Base-by-base conservation (phyloP, 2,329 filamentous ascomycete species). In the Colletotrichum sp. region DNA sequence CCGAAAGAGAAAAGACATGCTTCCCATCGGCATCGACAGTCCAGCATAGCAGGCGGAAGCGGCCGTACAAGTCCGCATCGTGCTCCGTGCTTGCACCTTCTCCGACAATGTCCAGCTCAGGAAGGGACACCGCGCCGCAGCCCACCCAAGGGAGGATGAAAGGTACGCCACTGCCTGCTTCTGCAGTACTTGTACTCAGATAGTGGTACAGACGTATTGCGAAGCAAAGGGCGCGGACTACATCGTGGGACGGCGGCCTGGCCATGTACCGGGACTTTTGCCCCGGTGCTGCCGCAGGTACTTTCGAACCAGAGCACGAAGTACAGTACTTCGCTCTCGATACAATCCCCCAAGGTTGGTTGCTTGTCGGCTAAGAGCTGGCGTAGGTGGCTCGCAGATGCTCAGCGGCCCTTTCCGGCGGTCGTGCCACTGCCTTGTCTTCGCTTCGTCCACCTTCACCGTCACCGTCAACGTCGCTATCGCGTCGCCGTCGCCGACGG, bases 401-500 rank as follows among this genome's bases (percentile, higher is more conserved):
- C 48, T 55, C 43, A 70, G 61, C 69, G 73, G 73, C 62, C 62
- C 38, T 43, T 72, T 72, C 73, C 69, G 73, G 38, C 43, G 30
- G 72, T 55, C 38, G 32, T 61, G 56, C 13, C 65, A 55, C 24
- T 52, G 43, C 43, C 43, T 52, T 18, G 43, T 21, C 43, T 52
- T 52, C 43, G 43, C 52, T 52, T 70, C 55, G 55, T 64, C 64
- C 26, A 48, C 38, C 43, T 56, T 16, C 43, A 34, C 60, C 58
- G 43, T 36, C 38, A 65, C 43, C 38, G 38, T 64, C 68, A 58
- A 48, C 60, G 69, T 71, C 73, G 34, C 62, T 30, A n/a, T 66
- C 28, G 55, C 69, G 43, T 52, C 69, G 58, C 58, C n/a, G 28
- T 70, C 55, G 24, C 16, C 62, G 69, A 60, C 26, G 58, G 28